Evolutionary conservation across 805 yeast genomes (phyloP), one percentile per base, ranked within the genome.

Genomic region (Ascoidea rubescens): DNA sequence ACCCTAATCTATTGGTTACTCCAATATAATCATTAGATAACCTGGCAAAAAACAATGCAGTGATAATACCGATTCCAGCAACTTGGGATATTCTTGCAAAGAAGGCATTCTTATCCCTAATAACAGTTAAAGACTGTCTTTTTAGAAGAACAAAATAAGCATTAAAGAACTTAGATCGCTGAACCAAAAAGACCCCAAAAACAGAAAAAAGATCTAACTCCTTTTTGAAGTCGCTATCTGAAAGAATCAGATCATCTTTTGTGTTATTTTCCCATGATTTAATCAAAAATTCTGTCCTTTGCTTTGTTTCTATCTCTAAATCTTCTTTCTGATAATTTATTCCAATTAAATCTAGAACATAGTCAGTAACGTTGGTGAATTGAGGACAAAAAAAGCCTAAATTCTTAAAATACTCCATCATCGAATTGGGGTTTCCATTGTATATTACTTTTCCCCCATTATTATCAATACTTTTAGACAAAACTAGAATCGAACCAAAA

Each of bases 361-460:
- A 80, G 62, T 88, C 96, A 1, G 95, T 93, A 42, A 84, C 74
- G 61, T 85, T 87, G 6, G 80, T 75, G 44, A 75, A 64, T 5
- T 64, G 64, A 0, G 93, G 89, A 54, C 85, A 77, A 0, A 73
- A 69, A 58, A 69, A 77, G 0, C 86, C 86, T 45, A 75, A 55
- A 0, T 58, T 51, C 0, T 60, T 56, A 52, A 87, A 78, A 63
- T 84, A 77, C 0, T 58, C 55, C 5, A 71, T 64, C 64, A 87
- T 65, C 4, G 63, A 65, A 0, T 53, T 50, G 4, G 82, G 74
- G 0, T 21, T 21, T 21, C 93, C 93, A 63, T 83, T 78, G 62
- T 77, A 88, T 4, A 83, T 80, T 17, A 80, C 87, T 42, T 66
- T 62, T 5, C 28, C 28, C 28, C 90, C 87, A 21, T 3, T 3